These are phyloP conservation scores for Entoloma clypeatum DNA, from an alignment of 1,284 basidiomycete genomes.

Conservation along the genomic window DNA sequence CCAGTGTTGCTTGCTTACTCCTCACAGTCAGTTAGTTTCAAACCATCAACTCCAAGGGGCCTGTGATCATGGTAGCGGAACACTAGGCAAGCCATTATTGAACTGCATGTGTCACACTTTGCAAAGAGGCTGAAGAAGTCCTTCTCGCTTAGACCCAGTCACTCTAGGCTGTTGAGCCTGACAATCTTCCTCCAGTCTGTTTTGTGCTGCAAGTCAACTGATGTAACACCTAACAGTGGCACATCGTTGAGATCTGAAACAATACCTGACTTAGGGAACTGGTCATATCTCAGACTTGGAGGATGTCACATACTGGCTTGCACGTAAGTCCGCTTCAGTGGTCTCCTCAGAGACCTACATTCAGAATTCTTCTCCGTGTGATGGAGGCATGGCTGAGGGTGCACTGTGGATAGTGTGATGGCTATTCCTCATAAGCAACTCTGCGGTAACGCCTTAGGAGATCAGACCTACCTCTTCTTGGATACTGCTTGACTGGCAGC, in stretches of 20 bases:
- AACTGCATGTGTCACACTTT: too few species aligned
- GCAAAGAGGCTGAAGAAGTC: conserved; percentile 6
- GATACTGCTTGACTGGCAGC: not conserved
- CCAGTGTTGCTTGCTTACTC: too few species aligned
- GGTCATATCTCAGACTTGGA: not conserved
- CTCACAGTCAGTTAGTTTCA: not conserved
- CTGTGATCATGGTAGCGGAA: conserved; percentile 1
- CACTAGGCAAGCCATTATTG: conserved; percentile 2
- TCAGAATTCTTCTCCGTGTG: not conserved
- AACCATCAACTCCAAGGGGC: not conserved
- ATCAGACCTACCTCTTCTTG: not conserved
- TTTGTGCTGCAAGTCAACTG: not conserved
- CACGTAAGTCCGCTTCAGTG: conserved; percentile 1
- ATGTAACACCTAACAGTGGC: not conserved
- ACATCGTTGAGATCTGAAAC: not conserved
- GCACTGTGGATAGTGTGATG: too few species aligned
- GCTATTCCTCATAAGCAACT: not conserved
- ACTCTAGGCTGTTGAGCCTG: conserved; percentile 4
- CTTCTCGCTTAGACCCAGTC: conserved; percentile 4
- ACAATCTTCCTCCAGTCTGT: too few species aligned
- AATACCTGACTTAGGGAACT: too few species aligned
- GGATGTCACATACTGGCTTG: not conserved
- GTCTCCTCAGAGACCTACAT: too few species aligned
- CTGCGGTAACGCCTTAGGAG: not conserved
- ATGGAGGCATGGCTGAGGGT: not conserved